Conservation (phyloP, 257 asterid genomes). For the Ilex asprella region DNA sequence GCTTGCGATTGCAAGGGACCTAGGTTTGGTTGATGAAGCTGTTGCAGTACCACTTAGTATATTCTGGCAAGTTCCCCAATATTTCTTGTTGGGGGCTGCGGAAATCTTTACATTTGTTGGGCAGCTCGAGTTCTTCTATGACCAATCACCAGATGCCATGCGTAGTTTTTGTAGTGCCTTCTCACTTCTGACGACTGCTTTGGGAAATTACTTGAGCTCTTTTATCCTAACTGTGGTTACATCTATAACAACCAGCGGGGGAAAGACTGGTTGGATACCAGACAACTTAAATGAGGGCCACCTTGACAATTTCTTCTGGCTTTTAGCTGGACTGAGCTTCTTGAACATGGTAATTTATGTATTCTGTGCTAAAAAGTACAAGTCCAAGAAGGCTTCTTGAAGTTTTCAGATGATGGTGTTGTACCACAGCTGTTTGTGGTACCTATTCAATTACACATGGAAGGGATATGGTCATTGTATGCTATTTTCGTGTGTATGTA, state of each 20-base stretch:
- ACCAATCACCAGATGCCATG: constrained; percentile 97
- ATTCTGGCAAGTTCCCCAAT: constrained; percentile 92
- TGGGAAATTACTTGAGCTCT: constrained; percentile 79
- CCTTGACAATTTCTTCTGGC: constrained; percentile 83
- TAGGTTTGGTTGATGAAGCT: constrained; percentile 52
- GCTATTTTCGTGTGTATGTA: too few relatives aligned
- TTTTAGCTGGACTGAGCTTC: constrained; percentile 70
- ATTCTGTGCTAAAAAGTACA: constrained; percentile 61
- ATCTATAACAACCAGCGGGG: constrained; percentile 55
- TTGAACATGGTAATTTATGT: constrained; percentile 53
- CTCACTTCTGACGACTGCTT: constrained; percentile 50
- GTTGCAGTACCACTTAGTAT: constrained; percentile 54
- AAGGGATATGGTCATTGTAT: too few relatives aligned
- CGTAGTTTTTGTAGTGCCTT: constrained; percentile 83
- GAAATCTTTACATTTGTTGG: constrained; percentile 75
- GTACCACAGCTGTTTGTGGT: too few relatives aligned
- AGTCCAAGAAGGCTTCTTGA: constrained; percentile 64
- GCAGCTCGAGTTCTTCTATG: constrained; percentile 80
- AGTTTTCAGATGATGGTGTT: constrained; percentile 14
- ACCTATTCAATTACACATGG: too few relatives aligned
- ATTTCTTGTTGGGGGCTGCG: constrained; percentile 67
- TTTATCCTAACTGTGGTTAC: constrained; percentile 68
- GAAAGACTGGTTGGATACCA: constrained; percentile 82
- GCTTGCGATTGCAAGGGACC: constrained; percentile 32
- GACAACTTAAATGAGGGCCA: constrained; percentile 79